Conservation (phyloP, 257 asterid species). For the Agastache rugosa region DNA sequence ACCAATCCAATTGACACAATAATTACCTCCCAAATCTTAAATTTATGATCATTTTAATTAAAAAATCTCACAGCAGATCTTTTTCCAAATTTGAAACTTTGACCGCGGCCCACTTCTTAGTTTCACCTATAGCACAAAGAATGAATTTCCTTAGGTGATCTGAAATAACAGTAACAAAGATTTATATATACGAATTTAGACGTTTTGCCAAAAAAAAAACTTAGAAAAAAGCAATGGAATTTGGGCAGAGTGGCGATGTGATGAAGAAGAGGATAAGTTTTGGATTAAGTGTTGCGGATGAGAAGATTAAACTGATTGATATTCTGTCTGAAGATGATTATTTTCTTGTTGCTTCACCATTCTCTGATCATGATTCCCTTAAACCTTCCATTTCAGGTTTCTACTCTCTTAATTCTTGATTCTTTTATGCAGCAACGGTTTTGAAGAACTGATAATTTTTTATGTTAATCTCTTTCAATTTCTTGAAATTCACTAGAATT, state of each 20-base stretch:
- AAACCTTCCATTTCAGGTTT: constrained; percentile 56
- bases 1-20: constrained; percentile 11
- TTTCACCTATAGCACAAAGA: not conserved
- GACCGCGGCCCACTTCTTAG: constrained; percentile 1
- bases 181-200: not conserved
- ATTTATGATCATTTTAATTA: not conserved
- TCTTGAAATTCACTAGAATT: constrained; percentile 25
- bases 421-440: not conserved
- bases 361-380: constrained; percentile 41
- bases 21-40: constrained; percentile 21
- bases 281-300: constrained; percentile 43
- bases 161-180: not conserved
- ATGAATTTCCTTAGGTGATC: not conserved
- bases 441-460: not conserved
- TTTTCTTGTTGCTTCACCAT: constrained; percentile 55
- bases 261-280: constrained; percentile 43
- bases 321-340: constrained; percentile 57
- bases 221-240: constrained; percentile 28
- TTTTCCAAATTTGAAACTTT: constrained; percentile 24
- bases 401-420: not conserved
- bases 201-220: not conserved
- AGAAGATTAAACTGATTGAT: constrained; percentile 64
- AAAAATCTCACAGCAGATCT: not conserved
- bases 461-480: not conserved
- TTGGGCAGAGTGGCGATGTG: constrained; percentile 2